Evolutionary conservation across 208 protist species (phyloP).

Genomic region (Leishmania mexicana): DNA sequence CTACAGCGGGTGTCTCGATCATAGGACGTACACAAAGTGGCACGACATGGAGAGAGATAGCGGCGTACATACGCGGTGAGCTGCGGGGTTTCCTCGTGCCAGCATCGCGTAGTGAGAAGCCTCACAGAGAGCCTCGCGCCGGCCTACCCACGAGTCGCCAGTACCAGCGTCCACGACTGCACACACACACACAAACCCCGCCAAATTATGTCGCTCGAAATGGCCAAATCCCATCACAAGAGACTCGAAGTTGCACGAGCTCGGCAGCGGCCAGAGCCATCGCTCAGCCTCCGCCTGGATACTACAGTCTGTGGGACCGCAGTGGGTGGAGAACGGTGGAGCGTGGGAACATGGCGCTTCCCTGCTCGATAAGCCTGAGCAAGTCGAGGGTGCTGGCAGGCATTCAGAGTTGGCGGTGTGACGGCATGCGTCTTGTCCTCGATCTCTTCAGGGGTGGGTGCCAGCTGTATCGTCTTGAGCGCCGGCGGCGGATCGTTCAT

Average conservation of each 20-base stretch:
- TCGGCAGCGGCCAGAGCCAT: not conserved
- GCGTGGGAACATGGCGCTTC: not conserved
- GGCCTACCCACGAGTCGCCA: not conserved
- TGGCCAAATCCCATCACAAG: not conserved
- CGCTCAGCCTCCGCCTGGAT: not conserved
- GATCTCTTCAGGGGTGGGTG: not conserved
- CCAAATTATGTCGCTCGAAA: not conserved
- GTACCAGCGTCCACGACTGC: not conserved
- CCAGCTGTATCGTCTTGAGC: not conserved
- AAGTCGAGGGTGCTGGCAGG: not conserved
- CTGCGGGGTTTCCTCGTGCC: not conserved
- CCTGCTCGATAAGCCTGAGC: not conserved
- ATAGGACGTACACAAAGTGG: not conserved
- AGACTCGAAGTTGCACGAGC: not conserved
- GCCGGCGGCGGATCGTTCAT: not conserved
- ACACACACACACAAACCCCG: not conserved
- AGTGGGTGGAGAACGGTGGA: not conserved
- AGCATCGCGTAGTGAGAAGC: not conserved
- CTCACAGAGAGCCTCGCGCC: not conserved
- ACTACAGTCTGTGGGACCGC: not conserved
- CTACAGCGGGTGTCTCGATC: not conserved
- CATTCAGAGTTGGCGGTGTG: not conserved
- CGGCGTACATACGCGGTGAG: not conserved
- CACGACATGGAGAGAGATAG: not conserved
- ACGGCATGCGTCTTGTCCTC: not conserved